A percentile compares a stretch with the other conserved stretches of the same genome.
Evolutionary conservation across 164 flowering plant genomes (phyloP).

Genomic region (Vitis riparia): DNA sequence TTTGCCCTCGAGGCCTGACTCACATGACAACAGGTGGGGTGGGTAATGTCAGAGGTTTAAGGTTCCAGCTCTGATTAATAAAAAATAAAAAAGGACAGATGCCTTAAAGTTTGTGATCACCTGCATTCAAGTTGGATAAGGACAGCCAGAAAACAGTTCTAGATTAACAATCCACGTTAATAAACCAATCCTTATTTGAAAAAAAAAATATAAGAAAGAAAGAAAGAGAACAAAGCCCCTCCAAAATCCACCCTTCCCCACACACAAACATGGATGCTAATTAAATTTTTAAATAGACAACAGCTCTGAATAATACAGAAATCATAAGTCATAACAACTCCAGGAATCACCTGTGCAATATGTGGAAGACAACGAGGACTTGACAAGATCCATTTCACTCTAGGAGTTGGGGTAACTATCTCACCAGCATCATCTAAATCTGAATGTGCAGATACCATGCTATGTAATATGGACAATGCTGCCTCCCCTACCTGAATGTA

Average conservation of each 20-base stretch:
- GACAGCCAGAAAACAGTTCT: neutral
- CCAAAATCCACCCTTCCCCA: too few relatives aligned
- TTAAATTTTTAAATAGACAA: too few relatives aligned
- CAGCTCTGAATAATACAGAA: too few relatives aligned
- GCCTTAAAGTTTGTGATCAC: too few relatives aligned
- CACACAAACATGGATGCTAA: too few relatives aligned
- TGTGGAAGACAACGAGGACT: slow-evolving; percentile 98
- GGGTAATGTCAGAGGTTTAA: too few relatives aligned
- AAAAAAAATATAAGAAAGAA: too few relatives aligned
- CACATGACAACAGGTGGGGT: too few relatives aligned
- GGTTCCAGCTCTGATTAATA: too few relatives aligned
- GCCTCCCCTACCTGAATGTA: slow-evolving; percentile 83
- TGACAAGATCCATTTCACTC: slow-evolving; percentile 93
- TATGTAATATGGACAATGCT: slow-evolving; percentile 83
- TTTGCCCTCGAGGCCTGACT: too few relatives aligned
- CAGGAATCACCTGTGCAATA: slow-evolving; percentile 82
- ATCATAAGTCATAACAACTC: neutral
- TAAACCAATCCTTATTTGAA: neutral
- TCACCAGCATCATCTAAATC: slow-evolving; percentile 99
- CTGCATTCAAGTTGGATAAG: neutral
- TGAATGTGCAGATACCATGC: slow-evolving; percentile 98
- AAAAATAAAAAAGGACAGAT: too few relatives aligned
- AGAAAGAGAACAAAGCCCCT: too few relatives aligned
- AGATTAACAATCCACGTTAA: neutral
- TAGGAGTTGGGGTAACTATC: slow-evolving; percentile 97